Evolutionary conservation across 257 asterid species (phyloP).

Genomic region (Solanum phureja): DNA sequence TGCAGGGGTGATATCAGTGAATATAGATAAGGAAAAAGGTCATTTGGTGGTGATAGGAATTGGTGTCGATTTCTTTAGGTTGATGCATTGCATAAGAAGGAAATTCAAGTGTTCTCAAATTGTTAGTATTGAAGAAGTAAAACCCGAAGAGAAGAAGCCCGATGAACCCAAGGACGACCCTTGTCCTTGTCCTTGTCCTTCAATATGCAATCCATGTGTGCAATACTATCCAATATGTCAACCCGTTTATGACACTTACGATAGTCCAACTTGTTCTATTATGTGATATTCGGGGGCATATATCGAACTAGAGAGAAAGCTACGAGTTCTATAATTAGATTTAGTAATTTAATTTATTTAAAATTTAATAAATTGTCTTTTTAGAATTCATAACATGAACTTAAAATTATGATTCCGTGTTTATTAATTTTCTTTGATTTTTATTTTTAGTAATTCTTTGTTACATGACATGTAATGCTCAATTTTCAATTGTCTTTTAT

Average conservation of each 20-base stretch:
- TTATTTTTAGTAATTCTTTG: too few species aligned
- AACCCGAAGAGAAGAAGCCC: neutral
- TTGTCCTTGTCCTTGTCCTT: too few species aligned
- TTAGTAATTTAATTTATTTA: too few species aligned
- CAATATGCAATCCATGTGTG: neutral
- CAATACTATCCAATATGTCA: neutral
- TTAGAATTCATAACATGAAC: too few species aligned
- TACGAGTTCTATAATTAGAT: too few species aligned
- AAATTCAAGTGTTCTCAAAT: neutral
- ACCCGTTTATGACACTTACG: neutral
- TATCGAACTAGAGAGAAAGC: neutral
- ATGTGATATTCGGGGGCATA: neutral
- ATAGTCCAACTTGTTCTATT: neutral
- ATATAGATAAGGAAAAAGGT: neutral
- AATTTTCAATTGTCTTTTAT: too few species aligned
- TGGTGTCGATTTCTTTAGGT: neutral
- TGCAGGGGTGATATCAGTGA: neutral
- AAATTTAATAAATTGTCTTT: too few species aligned
- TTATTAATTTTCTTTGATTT: too few species aligned
- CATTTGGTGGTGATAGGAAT: neutral
- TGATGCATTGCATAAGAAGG: neutral
- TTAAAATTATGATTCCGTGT: too few species aligned
- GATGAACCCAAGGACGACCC: rapidly evolving
- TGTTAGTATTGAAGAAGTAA: neutral
- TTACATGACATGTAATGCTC: neutral